phyloP scores from a whole-genome alignment of 495 filamentous ascomycete genomes.

The Xylaria nigripes region DNA sequence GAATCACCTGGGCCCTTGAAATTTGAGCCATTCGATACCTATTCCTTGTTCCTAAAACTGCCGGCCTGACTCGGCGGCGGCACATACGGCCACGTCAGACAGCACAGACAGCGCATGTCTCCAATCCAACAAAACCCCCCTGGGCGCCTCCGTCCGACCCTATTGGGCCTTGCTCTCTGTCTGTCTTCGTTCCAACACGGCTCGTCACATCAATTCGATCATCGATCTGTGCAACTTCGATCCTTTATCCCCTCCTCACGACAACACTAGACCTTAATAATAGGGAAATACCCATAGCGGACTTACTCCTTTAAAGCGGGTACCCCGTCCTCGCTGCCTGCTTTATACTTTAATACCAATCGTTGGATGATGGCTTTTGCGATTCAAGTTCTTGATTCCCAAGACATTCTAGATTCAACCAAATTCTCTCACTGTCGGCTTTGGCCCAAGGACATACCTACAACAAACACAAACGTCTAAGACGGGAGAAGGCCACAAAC shows the following conservation, averaged over 20 bases:
- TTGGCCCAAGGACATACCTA: neutral
- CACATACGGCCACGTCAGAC: slow-evolving; percentile 14
- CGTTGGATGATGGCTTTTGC: slow-evolving; percentile 8
- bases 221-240: slow-evolving; percentile 11
- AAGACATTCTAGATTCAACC: neutral
- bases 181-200: slow-evolving; percentile 4
- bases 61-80: slow-evolving; percentile 10
- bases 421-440: neutral
- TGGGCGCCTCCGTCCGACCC: slow-evolving; percentile 1
- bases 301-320: neutral
- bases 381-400: slow-evolving; percentile 4
- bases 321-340: slow-evolving; percentile 6
- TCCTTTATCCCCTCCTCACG: slow-evolving; percentile 11
- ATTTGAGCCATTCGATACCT: slow-evolving; percentile 6
- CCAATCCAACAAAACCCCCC: slow-evolving; percentile 9
- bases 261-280: slow-evolving; percentile 8
- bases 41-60: slow-evolving; percentile 2
- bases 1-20: slow-evolving; percentile 3
- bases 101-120: slow-evolving; percentile 10
- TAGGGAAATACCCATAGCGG: slow-evolving; percentile 11
- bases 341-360: slow-evolving; percentile 2
- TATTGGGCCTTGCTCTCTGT: slow-evolving; percentile 3
- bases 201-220: slow-evolving; percentile 2
- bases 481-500: neutral
- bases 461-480: neutral